Evolutionary conservation across 2,329 filamentous ascomycete genomes (phyloP).

Genomic region (Alternaria sp.): DNA sequence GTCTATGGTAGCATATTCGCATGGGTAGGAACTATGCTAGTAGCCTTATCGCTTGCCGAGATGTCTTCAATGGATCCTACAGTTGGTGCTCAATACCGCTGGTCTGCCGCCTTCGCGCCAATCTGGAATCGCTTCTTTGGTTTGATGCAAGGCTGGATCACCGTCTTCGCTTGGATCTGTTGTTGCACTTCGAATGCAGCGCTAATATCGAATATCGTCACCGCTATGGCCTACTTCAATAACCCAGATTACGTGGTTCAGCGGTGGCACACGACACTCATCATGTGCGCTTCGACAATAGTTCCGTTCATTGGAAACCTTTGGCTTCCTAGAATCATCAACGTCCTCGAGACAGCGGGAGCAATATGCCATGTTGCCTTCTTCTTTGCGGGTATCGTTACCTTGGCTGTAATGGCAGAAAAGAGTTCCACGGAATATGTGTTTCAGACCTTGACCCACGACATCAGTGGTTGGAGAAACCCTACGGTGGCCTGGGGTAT

Average conservation of each 20-base stretch:
- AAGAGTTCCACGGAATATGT: conserved; percentile 50
- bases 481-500: conserved; percentile 52
- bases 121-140: conserved; percentile 31
- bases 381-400: conserved; percentile 57
- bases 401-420: conserved; percentile 52
- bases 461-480: conserved; percentile 51
- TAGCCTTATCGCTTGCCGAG: conserved; percentile 39
- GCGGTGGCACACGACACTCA: conserved; percentile 56
- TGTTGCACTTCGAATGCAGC: conserved; percentile 37
- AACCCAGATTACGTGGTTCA: conserved; percentile 42
- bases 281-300: conserved; percentile 51
- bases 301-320: conserved; percentile 53
- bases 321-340: conserved; percentile 51
- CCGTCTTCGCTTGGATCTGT: conserved; percentile 48
- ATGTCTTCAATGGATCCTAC: conserved; percentile 41
- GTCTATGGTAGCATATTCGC: conserved; percentile 37
- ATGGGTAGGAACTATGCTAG: conserved; percentile 33
- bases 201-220: conserved; percentile 29
- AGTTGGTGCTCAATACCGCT: conserved; percentile 40
- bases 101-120: conserved; percentile 33
- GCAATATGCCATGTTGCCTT: conserved; percentile 56
- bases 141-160: conserved; percentile 48
- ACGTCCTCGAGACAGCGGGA: conserved; percentile 53
- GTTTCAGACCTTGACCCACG: conserved; percentile 54
- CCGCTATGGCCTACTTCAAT: conserved; percentile 40